Evolutionary conservation across 176 grass and related monocot genomes (phyloP), one percentile per base, ranked within the genome.

Genomic region (Pontederia paniculata): DNA sequence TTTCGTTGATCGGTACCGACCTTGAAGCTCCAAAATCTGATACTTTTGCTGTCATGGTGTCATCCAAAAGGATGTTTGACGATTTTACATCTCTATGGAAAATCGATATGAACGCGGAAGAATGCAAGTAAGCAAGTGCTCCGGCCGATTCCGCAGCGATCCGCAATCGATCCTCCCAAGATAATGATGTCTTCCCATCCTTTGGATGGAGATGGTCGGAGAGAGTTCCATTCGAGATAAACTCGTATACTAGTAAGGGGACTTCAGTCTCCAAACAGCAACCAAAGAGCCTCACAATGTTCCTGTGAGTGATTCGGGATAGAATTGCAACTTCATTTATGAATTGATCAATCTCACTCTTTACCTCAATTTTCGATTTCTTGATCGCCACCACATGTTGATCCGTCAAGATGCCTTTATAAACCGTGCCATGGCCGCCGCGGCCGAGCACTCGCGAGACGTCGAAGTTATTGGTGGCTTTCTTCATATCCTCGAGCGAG

Each of bases 251-350:
- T 25, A 86, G 23, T 19, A 86, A 55, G 0, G 77, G 77, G 13
- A 86, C 83, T 47, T 78, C 77, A 12, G 77, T 74, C 69, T 78
- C 83, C 12, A 77, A 68, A 58, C 80, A 83, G 50, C 84, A 88
- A 42, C 83, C 83, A 7, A 76, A 21, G 1, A 88, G 63, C 17
- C 80, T 88, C 20, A 88, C 80, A 0, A 86, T 48, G 58, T 81
- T 86, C 23, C 70, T 80, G 18, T 86, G 74, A 37, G 81, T 87
- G 19, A 81, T 63, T 71, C 78, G 69, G 1, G 78, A 87, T 50
- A 87, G 83, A 59, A 86, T 75, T 14, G 22, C 55, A 12, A 88
- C 83, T 55, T 88, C 70, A 55, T 88, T 87, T 23, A 87, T 72
- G 14, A 87, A 87, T 0, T 87, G 60, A 8, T 82, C 16, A 0